Conservation (phyloP, 1,139 yeast species). For the Kodamaea suecica region DNA sequence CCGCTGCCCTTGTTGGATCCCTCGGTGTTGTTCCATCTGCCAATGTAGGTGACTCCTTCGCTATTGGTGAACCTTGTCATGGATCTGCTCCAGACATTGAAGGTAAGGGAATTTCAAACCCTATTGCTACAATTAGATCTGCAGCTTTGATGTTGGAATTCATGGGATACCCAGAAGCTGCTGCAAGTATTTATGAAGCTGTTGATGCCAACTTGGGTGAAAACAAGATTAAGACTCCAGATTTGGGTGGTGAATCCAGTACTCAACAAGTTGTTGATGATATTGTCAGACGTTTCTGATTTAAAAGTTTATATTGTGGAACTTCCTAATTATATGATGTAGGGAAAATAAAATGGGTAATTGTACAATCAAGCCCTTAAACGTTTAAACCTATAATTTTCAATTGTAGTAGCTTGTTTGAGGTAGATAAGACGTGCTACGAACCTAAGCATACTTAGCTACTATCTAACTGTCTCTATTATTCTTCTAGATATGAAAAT, state of each 20-base stretch:
- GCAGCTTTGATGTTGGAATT: conserved; percentile 96
- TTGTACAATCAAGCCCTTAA: too few species aligned
- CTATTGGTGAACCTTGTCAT: conserved; percentile 98
- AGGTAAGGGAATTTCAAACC: conserved; percentile 92
- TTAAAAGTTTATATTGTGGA: neutral
- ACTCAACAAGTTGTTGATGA: conserved; percentile 88
- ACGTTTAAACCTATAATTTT: too few species aligned
- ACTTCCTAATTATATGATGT: neutral
- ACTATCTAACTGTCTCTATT: too few species aligned
- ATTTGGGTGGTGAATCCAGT: conserved; percentile 83
- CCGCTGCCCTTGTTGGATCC: conserved; percentile 98
- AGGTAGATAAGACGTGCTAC: too few species aligned
- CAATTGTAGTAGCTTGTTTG: too few species aligned
- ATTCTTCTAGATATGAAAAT: too few species aligned
- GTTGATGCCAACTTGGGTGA: conserved; percentile 90
- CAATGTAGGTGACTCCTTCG: conserved; percentile 92
- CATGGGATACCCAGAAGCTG: conserved; percentile 87
- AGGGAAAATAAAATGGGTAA: too few species aligned
- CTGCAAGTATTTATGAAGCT: conserved; percentile 88
- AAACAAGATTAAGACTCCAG: conserved; percentile 84
- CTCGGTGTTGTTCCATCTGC: conserved; percentile 98
- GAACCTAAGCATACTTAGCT: too few species aligned
- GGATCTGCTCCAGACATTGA: conserved; percentile 99
- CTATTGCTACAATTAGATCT: conserved; percentile 96
- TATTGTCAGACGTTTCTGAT: conserved; percentile 49